Evolutionary conservation across 1,284 basidiomycete genomes (phyloP).

Genomic region (Vanrija sp.): DNA sequence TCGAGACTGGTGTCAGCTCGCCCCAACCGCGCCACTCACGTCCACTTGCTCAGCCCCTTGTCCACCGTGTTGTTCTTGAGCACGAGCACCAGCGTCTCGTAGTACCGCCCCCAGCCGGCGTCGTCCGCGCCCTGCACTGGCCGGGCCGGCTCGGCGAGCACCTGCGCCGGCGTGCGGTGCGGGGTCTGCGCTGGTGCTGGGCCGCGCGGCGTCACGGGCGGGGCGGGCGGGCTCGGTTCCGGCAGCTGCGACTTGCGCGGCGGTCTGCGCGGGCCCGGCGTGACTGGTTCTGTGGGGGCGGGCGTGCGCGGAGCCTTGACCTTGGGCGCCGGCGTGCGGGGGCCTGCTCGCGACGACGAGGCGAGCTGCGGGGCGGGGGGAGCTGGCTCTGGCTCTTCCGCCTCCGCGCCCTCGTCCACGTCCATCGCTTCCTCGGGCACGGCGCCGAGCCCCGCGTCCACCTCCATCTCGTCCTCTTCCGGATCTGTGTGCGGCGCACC

Average conservation of each 20-base stretch:
- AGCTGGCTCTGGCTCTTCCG: too few relatives aligned
- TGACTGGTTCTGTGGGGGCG: not conserved
- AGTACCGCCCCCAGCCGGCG: slow-evolving; percentile 38
- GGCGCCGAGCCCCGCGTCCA: not conserved
- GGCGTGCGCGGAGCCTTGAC: not conserved
- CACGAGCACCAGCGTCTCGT: slow-evolving; percentile 36
- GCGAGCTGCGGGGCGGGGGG: too few relatives aligned
- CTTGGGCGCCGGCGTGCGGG: too few relatives aligned
- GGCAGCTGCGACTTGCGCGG: not conserved
- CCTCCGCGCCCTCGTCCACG: too few relatives aligned
- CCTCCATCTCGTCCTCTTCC: slow-evolving; percentile 5
- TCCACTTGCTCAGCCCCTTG: slow-evolving; percentile 41
- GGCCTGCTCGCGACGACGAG: too few relatives aligned
- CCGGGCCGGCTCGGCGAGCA: slow-evolving; percentile 18
- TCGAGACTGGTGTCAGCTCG: slow-evolving; percentile 22
- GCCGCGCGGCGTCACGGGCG: not conserved
- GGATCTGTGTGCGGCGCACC: not conserved
- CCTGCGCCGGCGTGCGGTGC: slow-evolving; percentile 11
- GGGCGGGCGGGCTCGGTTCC: not conserved
- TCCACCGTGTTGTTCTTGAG: slow-evolving; percentile 38
- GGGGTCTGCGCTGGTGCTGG: not conserved
- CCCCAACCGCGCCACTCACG: slow-evolving; percentile 28
- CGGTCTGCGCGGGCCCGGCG: not conserved
- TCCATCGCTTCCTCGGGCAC: too few relatives aligned
- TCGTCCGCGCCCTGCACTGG: slow-evolving; percentile 20